phyloP scores from a whole-genome alignment of 1,139 yeast genomes.

The Wickerhamomyces sp. region DNA sequence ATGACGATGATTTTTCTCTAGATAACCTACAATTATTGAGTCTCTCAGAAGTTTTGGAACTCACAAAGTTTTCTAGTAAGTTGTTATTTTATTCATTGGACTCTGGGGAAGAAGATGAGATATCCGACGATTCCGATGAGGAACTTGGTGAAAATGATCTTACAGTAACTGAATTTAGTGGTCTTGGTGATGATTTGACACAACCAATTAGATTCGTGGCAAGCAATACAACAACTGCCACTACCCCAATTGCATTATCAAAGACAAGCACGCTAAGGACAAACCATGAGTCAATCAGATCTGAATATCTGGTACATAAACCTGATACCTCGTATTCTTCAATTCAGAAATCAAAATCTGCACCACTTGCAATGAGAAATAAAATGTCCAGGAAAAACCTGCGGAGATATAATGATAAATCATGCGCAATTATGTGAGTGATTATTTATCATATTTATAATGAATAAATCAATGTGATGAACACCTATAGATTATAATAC shows the following conservation, averaged over 20 bases:
- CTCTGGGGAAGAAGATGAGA: conserved; percentile 1
- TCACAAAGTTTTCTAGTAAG: conserved; percentile 27
- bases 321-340: conserved; percentile 18
- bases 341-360: conserved; percentile 20
- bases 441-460: not conserved
- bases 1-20: conserved; percentile 33
- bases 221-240: conserved; percentile 15
- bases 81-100: conserved; percentile 34
- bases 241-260: conserved; percentile 18
- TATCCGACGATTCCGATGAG: conserved; percentile 5
- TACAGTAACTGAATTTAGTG: conserved; percentile 23
- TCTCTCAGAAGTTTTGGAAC: conserved; percentile 29
- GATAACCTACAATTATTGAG: conserved; percentile 31
- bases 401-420: conserved; percentile 8
- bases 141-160: conserved; percentile 16
- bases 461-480: not conserved
- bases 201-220: conserved; percentile 13
- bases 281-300: conserved; percentile 19
- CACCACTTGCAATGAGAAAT: conserved; percentile 9
- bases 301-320: conserved; percentile 21
- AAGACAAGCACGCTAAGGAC: conserved; percentile 21
- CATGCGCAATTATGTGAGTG: conserved; percentile 15
- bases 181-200: conserved; percentile 6
- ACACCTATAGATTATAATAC: not conserved
- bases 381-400: conserved; percentile 7